Conservation (phyloP, 805 yeast species). For the Teunomyces lycoperdinae region DNA sequence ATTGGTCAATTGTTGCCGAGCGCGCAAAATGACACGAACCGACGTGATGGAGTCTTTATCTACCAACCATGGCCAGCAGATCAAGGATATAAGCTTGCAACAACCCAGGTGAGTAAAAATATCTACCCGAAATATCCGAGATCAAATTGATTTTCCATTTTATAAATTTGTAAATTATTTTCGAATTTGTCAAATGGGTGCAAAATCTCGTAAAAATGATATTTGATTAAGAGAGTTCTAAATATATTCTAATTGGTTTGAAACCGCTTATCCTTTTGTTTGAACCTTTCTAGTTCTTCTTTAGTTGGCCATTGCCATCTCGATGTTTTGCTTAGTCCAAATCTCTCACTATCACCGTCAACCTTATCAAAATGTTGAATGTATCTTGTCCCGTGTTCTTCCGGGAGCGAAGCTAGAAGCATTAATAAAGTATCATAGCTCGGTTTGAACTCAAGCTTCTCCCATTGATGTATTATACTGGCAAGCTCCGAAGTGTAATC, state of each 20-base stretch:
- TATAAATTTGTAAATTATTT: neutral
- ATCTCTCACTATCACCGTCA: constrained; percentile 5
- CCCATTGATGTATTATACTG: constrained; percentile 55
- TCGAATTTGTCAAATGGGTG: neutral
- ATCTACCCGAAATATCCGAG: neutral
- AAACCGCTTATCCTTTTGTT: neutral
- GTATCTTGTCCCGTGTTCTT: constrained; percentile 35
- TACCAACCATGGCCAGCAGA: neutral
- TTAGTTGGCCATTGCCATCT: constrained; percentile 8
- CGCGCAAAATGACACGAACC: neutral
- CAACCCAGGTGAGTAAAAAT: neutral
- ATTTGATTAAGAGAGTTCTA: neutral
- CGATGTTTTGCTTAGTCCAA: neutral
- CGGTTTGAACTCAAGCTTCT: constrained; percentile 43
- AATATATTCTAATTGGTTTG: neutral
- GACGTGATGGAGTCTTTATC: neutral
- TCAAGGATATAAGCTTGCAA: neutral
- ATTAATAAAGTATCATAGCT: constrained; percentile 35
- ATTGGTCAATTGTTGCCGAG: constrained; percentile 1
- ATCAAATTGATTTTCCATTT: neutral
- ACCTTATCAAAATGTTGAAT: constrained; percentile 32
- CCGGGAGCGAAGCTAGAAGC: constrained; percentile 37
- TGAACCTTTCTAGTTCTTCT: neutral
- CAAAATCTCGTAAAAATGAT: neutral
- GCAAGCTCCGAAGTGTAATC: constrained; percentile 49